A percentile compares a stretch with the other conserved stretches of the same genome.
Evolutionary conservation across 371 early-diverging fungal genomes (phyloP).

Genomic region (Mucor indicus): DNA sequence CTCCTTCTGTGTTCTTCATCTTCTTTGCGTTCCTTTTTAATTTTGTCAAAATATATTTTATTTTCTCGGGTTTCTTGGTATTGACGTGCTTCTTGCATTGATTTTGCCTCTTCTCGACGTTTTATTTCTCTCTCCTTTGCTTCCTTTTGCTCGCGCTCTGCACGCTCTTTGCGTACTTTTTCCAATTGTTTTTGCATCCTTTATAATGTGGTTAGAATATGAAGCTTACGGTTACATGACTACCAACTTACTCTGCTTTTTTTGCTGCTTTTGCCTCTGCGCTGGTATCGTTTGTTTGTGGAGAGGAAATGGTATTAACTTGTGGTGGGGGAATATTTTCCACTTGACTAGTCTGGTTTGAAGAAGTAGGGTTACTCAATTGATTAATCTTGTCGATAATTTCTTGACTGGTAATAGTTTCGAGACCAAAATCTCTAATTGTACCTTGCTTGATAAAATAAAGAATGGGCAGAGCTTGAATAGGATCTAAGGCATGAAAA

Average conservation of each 20-base stretch:
- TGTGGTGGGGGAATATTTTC: too few relatives aligned
- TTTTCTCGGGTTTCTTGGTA: conserved; percentile 25
- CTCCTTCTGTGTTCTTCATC: conserved; percentile 38
- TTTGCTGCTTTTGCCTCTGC: conserved; percentile 4
- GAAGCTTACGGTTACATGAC: not conserved
- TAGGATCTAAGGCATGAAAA: conserved; percentile 14
- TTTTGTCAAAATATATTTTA: conserved; percentile 32
- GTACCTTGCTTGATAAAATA: conserved; percentile 32
- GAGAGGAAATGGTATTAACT: too few relatives aligned
- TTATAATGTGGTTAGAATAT: not conserved
- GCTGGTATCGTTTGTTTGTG: too few relatives aligned
- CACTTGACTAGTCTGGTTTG: too few relatives aligned
- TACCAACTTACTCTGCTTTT: conserved; percentile 13
- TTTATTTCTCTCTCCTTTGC: conserved; percentile 33
- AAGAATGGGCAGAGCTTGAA: conserved; percentile 18
- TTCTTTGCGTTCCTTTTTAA: conserved; percentile 40
- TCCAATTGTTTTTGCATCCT: conserved; percentile 39
- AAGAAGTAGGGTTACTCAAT: too few relatives aligned
- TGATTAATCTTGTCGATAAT: conserved; percentile 15
- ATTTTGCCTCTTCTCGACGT: conserved; percentile 38
- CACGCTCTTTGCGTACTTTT: conserved; percentile 29
- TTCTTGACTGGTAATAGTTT: conserved; percentile 11
- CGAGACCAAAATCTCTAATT: conserved; percentile 25
- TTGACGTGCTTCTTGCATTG: conserved; percentile 26
- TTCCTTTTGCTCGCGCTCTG: conserved; percentile 31